These are phyloP conservation scores for Parasarocladium wereldwijsianum DNA, from an alignment of 2,329 filamentous ascomycete genomes.

Conservation along the genomic window DNA sequence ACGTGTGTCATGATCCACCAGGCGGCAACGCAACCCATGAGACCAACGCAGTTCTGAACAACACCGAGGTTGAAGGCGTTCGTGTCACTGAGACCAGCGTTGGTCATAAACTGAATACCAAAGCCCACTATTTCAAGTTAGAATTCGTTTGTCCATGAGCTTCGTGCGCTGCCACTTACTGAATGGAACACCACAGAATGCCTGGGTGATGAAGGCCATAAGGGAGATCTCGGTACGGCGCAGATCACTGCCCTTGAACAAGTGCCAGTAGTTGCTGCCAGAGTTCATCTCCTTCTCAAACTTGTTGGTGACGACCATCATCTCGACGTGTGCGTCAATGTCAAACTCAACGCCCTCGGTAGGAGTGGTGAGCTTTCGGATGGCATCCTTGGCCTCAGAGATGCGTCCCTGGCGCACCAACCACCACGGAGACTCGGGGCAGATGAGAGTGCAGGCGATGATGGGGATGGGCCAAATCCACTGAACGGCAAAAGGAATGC, in stretches of 20 bases:
- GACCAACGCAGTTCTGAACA: conserved; percentile 23
- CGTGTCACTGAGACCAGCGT: conserved; percentile 19
- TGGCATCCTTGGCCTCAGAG: conserved; percentile 11
- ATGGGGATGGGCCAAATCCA: conserved; percentile 18
- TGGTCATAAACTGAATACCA: conserved; percentile 21
- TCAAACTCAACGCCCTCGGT: conserved; percentile 8
- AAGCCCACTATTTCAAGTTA: conserved; percentile 13
- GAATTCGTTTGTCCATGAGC: not conserved
- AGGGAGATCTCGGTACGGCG: conserved; percentile 23
- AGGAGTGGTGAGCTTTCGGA: conserved; percentile 21
- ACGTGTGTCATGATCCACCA: conserved; percentile 24
- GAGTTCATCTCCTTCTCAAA: conserved; percentile 13
- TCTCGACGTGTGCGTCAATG: conserved; percentile 10
- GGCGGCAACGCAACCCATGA: conserved; percentile 21
- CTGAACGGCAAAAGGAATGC: conserved; percentile 19
- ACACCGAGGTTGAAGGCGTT: conserved; percentile 24
- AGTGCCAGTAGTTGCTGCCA: conserved; percentile 22
- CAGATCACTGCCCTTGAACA: conserved; percentile 27
- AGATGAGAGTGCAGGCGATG: conserved; percentile 12
- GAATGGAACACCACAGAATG: conserved; percentile 19
- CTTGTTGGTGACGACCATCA: conserved; percentile 15
- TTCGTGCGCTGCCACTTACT: conserved; percentile 3
- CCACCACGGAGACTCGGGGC: conserved; percentile 15
- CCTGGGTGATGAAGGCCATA: conserved; percentile 8
- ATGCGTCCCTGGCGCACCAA: conserved; percentile 14